Evolutionary conservation across 2,329 filamentous ascomycete species (phyloP).

Genomic region (Microsporum audouinii): DNA sequence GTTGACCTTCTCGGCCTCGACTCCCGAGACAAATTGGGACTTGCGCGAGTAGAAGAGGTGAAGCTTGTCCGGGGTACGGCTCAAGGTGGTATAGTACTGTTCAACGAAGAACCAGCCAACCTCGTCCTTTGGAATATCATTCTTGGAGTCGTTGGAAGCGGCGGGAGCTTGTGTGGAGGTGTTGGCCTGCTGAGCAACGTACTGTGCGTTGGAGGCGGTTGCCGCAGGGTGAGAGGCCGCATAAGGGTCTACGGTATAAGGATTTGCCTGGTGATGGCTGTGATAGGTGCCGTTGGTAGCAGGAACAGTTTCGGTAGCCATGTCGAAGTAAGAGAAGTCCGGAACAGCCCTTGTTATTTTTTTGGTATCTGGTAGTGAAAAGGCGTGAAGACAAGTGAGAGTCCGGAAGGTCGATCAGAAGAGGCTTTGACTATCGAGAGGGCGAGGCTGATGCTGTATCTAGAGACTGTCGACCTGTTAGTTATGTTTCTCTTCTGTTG

Average conservation of each 20-base stretch:
- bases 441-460: too few species aligned
- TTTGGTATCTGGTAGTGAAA: not conserved
- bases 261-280: conserved; percentile 24
- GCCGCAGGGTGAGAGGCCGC: conserved; percentile 25
- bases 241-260: conserved; percentile 28
- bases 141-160: conserved; percentile 31
- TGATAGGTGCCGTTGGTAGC: conserved; percentile 34
- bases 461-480: too few species aligned
- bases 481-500: too few species aligned
- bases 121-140: conserved; percentile 65
- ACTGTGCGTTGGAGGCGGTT: conserved; percentile 22
- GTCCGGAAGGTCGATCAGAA: not conserved
- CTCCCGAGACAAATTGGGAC: conserved; percentile 87
- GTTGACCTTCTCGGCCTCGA: conserved; percentile 76
- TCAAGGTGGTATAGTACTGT: conserved; percentile 97
- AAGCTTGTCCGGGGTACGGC: conserved; percentile 86
- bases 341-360: not conserved
- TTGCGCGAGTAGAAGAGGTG: conserved; percentile 93
- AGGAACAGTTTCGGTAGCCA: conserved; percentile 21
- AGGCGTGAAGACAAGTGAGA: not conserved
- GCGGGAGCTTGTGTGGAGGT: conserved; percentile 26
- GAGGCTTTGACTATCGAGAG: too few species aligned
- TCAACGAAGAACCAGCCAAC: conserved; percentile 99
- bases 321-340: not conserved
- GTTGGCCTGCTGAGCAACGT: conserved; percentile 28